phyloP scores from a whole-genome alignment of 768 basidiomycete species.

The Tulasnella sp. region DNA sequence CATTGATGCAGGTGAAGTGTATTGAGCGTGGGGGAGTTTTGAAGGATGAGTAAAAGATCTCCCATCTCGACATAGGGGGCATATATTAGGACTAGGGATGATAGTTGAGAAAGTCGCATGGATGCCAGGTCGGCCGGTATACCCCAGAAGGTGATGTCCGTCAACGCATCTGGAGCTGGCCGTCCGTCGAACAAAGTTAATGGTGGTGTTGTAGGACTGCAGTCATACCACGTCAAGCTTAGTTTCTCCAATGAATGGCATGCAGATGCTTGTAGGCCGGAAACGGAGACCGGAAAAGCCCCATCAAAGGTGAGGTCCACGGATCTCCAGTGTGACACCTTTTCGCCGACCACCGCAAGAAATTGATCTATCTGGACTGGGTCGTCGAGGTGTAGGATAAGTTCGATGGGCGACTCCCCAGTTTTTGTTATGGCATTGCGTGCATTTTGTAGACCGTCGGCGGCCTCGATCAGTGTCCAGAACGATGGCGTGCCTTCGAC shows the following conservation, averaged over 20 bases:
- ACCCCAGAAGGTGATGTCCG: background rate
- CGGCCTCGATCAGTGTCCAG: background rate
- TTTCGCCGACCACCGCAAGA: background rate
- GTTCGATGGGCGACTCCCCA: background rate
- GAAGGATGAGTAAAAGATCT: background rate
- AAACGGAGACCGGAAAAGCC: background rate
- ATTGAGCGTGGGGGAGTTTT: background rate
- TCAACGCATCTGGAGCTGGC: background rate
- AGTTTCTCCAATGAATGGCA: background rate
- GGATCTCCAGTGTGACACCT: background rate
- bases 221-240: background rate
- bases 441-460: background rate
- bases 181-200: background rate
- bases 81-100: background rate
- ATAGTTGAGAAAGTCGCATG: background rate
- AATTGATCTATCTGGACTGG: background rate
- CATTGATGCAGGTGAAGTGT: background rate
- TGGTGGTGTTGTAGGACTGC: background rate
- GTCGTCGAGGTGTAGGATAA: background rate
- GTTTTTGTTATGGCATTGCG: background rate
- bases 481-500: background rate
- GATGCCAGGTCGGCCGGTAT: background rate
- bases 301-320: background rate
- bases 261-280: background rate
- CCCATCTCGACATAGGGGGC: background rate